phyloP scores from a whole-genome alignment of 495 filamentous ascomycete genomes.

The Aspergillus bertholletiae region DNA sequence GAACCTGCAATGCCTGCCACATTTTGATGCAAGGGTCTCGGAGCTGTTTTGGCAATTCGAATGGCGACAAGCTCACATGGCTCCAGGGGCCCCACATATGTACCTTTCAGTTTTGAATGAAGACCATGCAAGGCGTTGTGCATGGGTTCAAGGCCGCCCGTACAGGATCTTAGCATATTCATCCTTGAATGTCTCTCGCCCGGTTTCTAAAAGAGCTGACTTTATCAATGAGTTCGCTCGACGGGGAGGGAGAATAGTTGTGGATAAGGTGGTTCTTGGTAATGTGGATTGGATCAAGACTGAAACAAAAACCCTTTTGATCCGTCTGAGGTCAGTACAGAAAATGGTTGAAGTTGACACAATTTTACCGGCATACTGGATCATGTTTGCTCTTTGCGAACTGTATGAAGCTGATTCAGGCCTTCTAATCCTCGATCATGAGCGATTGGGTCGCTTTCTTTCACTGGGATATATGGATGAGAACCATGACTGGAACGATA shows the following conservation, averaged over 20 bases:
- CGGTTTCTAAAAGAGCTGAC: conserved; percentile 10
- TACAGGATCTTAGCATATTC: conserved; percentile 59
- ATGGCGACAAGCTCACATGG: conserved; percentile 10
- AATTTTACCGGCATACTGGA: conserved; percentile 26
- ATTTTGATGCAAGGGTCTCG: conserved; percentile 34
- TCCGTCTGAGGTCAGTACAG: conserved; percentile 18
- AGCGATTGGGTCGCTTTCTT: conserved; percentile 22
- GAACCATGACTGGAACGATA: conserved; percentile 49
- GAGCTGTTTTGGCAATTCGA: conserved; percentile 35
- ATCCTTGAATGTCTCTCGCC: conserved; percentile 41
- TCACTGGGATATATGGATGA: conserved; percentile 22
- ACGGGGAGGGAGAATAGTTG: conserved; percentile 36
- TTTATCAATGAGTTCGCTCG: conserved; percentile 47
- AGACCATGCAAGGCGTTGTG: conserved; percentile 53
- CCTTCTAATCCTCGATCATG: conserved; percentile 7
- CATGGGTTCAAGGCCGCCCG: conserved; percentile 56
- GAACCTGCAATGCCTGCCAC: neutral
- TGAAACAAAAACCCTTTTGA: conserved; percentile 12
- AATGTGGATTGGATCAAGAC: conserved; percentile 12
- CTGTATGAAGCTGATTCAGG: conserved; percentile 15
- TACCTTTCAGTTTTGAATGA: conserved; percentile 60
- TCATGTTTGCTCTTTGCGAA: conserved; percentile 32
- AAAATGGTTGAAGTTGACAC: conserved; percentile 4
- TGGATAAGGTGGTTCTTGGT: conserved; percentile 22
- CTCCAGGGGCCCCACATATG: conserved; percentile 30